phyloP scores from a whole-genome alignment of 345 rosid species.

The Chamaenerion angustifolium region DNA sequence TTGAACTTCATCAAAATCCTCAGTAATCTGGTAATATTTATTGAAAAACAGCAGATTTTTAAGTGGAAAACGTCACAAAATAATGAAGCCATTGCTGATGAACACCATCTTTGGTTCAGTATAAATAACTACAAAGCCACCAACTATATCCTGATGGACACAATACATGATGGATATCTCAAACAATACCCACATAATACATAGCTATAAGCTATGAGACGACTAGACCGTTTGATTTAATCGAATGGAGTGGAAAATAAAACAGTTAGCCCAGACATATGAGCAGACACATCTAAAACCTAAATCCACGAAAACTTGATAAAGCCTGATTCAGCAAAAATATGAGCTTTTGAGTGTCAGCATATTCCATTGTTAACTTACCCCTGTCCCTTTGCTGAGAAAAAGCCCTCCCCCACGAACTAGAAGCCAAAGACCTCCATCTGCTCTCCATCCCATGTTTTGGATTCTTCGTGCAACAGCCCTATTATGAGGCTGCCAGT shows the following conservation, averaged over 20 bases:
- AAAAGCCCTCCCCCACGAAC: conserved; percentile 96
- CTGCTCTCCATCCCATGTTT: conserved; percentile 98
- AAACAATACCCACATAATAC: background rate
- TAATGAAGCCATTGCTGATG: no score
- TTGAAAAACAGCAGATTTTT: background rate
- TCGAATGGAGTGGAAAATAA: no score
- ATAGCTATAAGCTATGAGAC: no score
- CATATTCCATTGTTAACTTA: conserved; percentile 19
- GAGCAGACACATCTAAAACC: no score
- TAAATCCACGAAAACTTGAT: no score
- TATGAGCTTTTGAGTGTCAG: no score
- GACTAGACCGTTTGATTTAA: no score
- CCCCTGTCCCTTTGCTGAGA: conserved; percentile 94
- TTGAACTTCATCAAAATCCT: conserved; percentile 77
- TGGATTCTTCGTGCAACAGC: conserved; percentile 90
- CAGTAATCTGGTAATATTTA: conserved; percentile 30
- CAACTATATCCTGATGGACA: background rate
- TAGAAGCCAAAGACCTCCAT: conserved; percentile 99
- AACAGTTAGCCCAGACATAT: no score
- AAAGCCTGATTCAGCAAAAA: no score
- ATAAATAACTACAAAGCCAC: no score
- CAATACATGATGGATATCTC: background rate
- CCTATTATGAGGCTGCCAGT: conserved; percentile 98
- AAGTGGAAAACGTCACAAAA: background rate
- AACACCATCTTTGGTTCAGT: no score